A percentile compares a stretch with the other conserved stretches of the same genome.
Evolutionary conservation across 768 basidiomycete species (phyloP).

Genomic region (Tylopilus balloui): DNA sequence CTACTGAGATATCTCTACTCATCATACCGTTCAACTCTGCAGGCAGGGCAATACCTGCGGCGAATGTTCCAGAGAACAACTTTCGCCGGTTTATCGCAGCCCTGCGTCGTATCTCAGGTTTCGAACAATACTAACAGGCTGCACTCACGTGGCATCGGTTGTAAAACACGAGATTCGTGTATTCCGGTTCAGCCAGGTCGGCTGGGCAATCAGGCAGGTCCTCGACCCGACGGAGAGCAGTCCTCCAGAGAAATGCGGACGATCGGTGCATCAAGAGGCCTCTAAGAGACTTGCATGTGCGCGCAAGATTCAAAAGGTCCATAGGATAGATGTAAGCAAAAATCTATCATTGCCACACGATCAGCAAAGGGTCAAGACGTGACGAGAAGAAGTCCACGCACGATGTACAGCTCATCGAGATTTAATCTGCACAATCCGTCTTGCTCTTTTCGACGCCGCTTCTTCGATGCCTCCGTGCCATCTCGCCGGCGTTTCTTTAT

Average conservation of each 20-base stretch:
- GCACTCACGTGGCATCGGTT: slow-evolving; percentile 23
- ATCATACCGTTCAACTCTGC: slow-evolving; percentile 11
- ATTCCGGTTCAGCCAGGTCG: slow-evolving; percentile 44
- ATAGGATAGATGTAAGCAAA: slow-evolving; percentile 37
- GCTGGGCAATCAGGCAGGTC: slow-evolving; percentile 41
- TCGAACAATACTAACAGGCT: neutral
- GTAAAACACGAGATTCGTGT: slow-evolving; percentile 38
- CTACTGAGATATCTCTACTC: neutral
- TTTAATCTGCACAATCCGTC: slow-evolving; percentile 13
- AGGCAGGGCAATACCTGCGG: slow-evolving; percentile 16
- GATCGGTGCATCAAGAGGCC: slow-evolving; percentile 33
- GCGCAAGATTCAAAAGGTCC: slow-evolving; percentile 32
- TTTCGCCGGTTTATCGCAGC: slow-evolving; percentile 8
- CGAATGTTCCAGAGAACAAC: slow-evolving; percentile 15
- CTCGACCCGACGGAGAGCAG: slow-evolving; percentile 29
- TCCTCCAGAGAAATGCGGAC: slow-evolving; percentile 27
- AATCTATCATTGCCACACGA: slow-evolving; percentile 28
- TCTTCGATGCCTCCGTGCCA: neutral
- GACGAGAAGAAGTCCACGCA: slow-evolving; percentile 2
- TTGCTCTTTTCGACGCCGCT: slow-evolving; percentile 4
- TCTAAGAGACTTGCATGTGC: slow-evolving; percentile 40
- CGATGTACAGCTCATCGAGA: slow-evolving; percentile 21
- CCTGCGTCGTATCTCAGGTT: slow-evolving; percentile 2
- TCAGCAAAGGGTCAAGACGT: neutral
- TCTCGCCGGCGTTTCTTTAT: slow-evolving; percentile 7